phyloP scores from a whole-genome alignment of 164 flowering plant species.

The Annona squamosa region DNA sequence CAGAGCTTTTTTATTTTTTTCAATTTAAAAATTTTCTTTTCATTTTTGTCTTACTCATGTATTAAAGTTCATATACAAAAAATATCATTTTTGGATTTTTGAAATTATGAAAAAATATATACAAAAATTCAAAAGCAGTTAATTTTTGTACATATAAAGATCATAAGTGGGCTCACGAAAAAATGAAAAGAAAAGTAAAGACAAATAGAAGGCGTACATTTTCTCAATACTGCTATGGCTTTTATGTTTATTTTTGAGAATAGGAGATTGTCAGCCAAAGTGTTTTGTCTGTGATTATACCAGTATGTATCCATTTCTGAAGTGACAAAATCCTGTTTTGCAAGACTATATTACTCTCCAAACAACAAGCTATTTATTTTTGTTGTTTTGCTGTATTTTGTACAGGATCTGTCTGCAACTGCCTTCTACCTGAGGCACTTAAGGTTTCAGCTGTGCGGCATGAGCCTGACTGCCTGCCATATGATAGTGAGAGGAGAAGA shows the following conservation, averaged over 20 bases:
- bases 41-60: too few relatives aligned
- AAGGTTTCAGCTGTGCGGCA: conserved; percentile 34
- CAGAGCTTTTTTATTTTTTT: too few relatives aligned
- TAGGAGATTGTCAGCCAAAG: not conserved
- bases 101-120: too few relatives aligned
- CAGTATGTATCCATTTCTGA: not conserved
- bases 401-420: conserved; percentile 50
- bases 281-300: not conserved
- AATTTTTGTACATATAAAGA: too few relatives aligned
- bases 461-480: conserved; percentile 26
- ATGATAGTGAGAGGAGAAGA: conserved; percentile 35
- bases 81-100: too few relatives aligned
- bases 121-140: too few relatives aligned
- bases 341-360: not conserved
- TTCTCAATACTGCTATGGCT: not conserved
- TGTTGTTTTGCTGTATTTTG: not conserved
- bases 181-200: too few relatives aligned
- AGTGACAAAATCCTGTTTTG: not conserved
- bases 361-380: not conserved
- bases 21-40: too few relatives aligned
- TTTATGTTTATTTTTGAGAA: not conserved
- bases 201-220: not conserved
- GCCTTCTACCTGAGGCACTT: conserved; percentile 46
- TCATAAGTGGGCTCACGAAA: too few relatives aligned
- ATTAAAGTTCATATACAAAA: too few relatives aligned